These are phyloP conservation scores for Naganishia friedmannii DNA, from an alignment of 768 basidiomycete genomes.

Conservation along the genomic window DNA sequence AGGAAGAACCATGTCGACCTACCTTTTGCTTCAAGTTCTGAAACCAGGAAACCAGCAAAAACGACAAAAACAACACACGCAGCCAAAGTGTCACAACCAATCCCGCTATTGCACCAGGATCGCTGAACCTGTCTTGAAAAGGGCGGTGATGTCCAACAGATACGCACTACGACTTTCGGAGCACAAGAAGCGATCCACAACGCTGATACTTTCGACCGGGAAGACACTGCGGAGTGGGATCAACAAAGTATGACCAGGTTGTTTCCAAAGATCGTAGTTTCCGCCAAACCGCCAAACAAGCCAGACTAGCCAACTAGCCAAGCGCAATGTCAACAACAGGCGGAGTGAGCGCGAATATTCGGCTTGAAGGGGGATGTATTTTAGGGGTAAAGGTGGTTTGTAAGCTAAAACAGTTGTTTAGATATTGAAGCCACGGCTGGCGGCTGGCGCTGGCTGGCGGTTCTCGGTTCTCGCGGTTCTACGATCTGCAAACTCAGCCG, in stretches of 20 bases:
- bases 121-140: slow-evolving; percentile 1
- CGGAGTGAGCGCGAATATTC: not conserved
- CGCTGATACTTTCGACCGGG: not conserved
- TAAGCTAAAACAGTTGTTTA: not conserved
- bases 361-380: not conserved
- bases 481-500: too few species aligned
- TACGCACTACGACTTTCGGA: not conserved
- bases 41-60: not conserved
- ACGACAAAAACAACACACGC: slow-evolving; percentile 23
- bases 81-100: not conserved
- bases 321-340: slow-evolving; percentile 16
- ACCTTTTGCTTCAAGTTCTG: slow-evolving; percentile 4
- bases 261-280: slow-evolving; percentile 9
- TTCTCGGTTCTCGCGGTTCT: too few species aligned
- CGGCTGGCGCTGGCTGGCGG: too few species aligned
- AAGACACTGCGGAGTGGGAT: not conserved
- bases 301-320: not conserved
- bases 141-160: not conserved
- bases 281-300: not conserved
- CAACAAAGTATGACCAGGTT: not conserved
- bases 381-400: not conserved
- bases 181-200: not conserved
- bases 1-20: not conserved
- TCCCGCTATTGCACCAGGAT: not conserved
- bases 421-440: too few species aligned